Percentiles rank a stretch among this genome's conserved stretches.
phyloP scores from a whole-genome alignment of 805 yeast genomes.

The Saccharomycopsis capsularis region DNA sequence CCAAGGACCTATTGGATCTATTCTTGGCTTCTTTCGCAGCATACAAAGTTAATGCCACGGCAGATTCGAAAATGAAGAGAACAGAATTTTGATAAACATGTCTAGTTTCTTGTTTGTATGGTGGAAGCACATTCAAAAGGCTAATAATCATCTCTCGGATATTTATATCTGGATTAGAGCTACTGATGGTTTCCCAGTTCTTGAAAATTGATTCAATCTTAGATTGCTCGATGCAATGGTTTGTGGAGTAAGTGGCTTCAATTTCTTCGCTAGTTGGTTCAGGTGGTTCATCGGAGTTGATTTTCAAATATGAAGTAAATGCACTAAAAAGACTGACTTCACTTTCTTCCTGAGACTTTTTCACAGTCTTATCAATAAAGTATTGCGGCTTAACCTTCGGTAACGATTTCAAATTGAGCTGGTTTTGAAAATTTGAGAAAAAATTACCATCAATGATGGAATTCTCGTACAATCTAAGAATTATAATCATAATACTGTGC shows the following conservation, averaged over 20 bases:
- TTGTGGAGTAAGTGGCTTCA: conserved; percentile 72
- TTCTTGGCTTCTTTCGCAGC: neutral
- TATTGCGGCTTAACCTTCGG: conserved; percentile 61
- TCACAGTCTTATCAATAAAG: conserved; percentile 35
- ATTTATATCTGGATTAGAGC: neutral
- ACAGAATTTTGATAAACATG: conserved; percentile 41
- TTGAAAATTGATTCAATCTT: conserved; percentile 12
- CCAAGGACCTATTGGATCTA: too few species aligned
- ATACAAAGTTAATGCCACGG: conserved; percentile 23
- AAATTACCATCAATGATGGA: conserved; percentile 62
- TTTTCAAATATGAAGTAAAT: conserved; percentile 84
- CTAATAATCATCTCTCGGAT: conserved; percentile 4
- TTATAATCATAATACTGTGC: conserved; percentile 50
- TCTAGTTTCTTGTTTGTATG: conserved; percentile 21
- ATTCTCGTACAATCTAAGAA: conserved; percentile 62
- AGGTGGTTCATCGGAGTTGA: conserved; percentile 74
- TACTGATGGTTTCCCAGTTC: neutral
- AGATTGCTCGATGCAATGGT: conserved; percentile 67
- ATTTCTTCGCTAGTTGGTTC: conserved; percentile 95
- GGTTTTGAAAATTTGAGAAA: conserved; percentile 56
- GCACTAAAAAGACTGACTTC: conserved; percentile 82
- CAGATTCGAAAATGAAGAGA: conserved; percentile 42
- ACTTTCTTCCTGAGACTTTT: conserved; percentile 50
- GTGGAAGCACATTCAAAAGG: conserved; percentile 10
- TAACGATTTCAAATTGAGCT: conserved; percentile 43